A percentile compares a stretch with the other conserved stretches of the same genome.
Evolutionary conservation across 1,139 yeast genomes (phyloP).

Genomic region (Yamadazyma jaroonii): DNA sequence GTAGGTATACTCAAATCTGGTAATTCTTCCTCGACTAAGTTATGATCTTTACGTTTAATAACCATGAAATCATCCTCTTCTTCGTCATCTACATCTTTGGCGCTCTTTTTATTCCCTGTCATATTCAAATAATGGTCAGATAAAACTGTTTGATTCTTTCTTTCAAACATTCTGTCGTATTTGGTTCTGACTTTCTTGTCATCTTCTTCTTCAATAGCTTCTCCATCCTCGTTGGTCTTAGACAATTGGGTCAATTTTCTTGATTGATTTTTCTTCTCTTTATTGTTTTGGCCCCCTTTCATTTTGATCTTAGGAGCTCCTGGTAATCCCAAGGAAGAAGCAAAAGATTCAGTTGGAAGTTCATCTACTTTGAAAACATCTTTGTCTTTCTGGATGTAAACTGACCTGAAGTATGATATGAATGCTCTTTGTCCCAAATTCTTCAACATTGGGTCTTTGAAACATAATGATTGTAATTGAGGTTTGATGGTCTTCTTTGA

Average conservation of each 20-base stretch:
- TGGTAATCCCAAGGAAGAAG: conserved; percentile 86
- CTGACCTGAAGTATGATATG: conserved; percentile 81
- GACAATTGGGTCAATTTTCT: conserved; percentile 60
- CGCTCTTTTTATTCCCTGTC: conserved; percentile 41
- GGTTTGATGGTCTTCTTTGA: conserved; percentile 78
- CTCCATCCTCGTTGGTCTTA: conserved; percentile 68
- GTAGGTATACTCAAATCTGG: conserved; percentile 61
- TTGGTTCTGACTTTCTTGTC: conserved; percentile 68
- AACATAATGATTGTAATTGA: conserved; percentile 85
- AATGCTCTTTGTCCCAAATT: conserved; percentile 95
- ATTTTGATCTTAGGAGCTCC: conserved; percentile 94
- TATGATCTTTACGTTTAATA: conserved; percentile 76
- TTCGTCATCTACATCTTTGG: conserved; percentile 29
- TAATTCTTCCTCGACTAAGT: conserved; percentile 58
- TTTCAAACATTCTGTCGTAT: conserved; percentile 93
- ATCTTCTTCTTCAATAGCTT: conserved; percentile 31
- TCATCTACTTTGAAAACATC: conserved; percentile 75
- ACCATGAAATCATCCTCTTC: conserved; percentile 71
- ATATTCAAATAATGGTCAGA: conserved; percentile 84
- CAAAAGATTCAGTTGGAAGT: conserved; percentile 78
- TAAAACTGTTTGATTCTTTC: conserved; percentile 88
- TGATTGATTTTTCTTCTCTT: conserved; percentile 80
- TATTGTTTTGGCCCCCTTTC: conserved; percentile 46
- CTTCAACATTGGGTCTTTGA: conserved; percentile 87
- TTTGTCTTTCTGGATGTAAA: conserved; percentile 84